Evolutionary conservation across 805 yeast species (phyloP), one percentile per base, ranked within the genome.

Genomic region (Blastobotrys terrestris): DNA sequence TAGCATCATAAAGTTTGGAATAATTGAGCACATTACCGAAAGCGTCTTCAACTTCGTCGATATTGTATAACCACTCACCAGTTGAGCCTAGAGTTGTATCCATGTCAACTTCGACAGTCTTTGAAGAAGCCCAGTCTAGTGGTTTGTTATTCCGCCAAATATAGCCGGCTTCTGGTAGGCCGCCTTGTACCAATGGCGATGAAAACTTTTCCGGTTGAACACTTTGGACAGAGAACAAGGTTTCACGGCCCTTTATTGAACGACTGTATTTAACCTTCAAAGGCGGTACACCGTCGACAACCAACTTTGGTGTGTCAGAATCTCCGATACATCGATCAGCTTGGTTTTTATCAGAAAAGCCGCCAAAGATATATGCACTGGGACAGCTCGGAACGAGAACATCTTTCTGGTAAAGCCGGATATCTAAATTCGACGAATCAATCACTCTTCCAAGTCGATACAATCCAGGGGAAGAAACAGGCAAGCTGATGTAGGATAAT

Each of bases 341-440:
- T 15, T 50, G 16, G 40, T 63, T 64, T 4, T 63, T 51, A 0
- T 65, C 62, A 0, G 77, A 73, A 21, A 72, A 55, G 3, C 53
- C 51, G 3, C 67, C 68, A 2, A 65, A 59, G 51, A 89, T 77
- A 18, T 73, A 67, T 0, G 88, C 96, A 2, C 71, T 72, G 1
- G 99, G 99, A 66, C 99, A 92, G 44, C 74, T 66, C 2, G 95
- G 83, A 6, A 94, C 74, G 16, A 85, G 63, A 39, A 89, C 73
- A 49, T 81, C 84, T 1, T 85, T 78, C 55, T 77, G 79, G 56
- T 74, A 77, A 1, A 82, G 73, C 60, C 87, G 77, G 35, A 87
- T 77, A 15, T 77, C 78, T 35, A 85, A 71, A 44, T 79, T 79
- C 1, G 75, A 67, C 31, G 71, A 68, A 64, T 94, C 99, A 1